These are phyloP conservation scores for Phaeophleospora eucalypticola DNA, from an alignment of 2,329 filamentous ascomycete genomes.

Conservation along the genomic window DNA sequence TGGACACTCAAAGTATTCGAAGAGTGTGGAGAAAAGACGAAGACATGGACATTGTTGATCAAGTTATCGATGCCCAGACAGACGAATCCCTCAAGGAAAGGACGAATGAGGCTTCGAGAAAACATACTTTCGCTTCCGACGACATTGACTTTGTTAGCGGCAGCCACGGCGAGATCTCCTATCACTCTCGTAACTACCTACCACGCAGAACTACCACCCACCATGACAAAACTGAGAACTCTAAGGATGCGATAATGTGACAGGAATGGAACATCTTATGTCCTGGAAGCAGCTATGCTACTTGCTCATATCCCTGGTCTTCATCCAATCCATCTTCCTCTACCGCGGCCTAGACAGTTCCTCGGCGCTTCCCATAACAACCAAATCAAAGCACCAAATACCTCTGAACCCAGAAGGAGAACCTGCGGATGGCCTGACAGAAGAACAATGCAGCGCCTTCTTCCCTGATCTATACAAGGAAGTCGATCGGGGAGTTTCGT, in stretches of 20 bases:
- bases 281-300: slow-evolving; percentile 6
- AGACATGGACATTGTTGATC: too few species aligned
- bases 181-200: too few species aligned
- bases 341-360: not conserved
- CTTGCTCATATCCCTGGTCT: not conserved
- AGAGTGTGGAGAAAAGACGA: too few species aligned
- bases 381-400: not conserved
- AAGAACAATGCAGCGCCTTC: slow-evolving; percentile 22
- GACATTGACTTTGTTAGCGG: too few species aligned
- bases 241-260: not conserved
- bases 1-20: too few species aligned
- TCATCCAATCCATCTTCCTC: not conserved
- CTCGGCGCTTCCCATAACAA: not conserved
- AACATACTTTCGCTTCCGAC: too few species aligned
- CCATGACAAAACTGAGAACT: too few species aligned
- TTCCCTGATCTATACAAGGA: slow-evolving; percentile 30
- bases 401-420: not conserved
- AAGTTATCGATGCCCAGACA: too few species aligned
- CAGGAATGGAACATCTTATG: slow-evolving; percentile 2
- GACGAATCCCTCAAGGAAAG: too few species aligned
- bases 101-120: too few species aligned
- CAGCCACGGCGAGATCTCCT: too few species aligned
- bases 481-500: slow-evolving; percentile 24
- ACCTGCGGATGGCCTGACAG: not conserved
- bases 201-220: too few species aligned